These are phyloP conservation scores for Phtheirospermum japonicum DNA, from an alignment of 257 asterid species.

Conservation along the genomic window DNA sequence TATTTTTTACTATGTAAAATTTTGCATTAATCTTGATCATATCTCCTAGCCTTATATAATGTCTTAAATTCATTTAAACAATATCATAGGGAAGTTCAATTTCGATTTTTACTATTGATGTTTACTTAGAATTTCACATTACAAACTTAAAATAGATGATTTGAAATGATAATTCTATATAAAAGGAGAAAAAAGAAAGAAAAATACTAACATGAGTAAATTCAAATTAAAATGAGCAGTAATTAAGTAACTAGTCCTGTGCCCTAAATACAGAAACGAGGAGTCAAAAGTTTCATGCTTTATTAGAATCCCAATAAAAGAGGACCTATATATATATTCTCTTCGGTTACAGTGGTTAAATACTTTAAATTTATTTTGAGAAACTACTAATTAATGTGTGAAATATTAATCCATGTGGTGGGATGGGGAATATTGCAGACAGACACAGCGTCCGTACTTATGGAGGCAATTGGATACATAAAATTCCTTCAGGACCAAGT, in stretches of 20 bases:
- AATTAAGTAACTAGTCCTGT: not conserved
- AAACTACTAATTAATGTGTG: constrained; percentile 5
- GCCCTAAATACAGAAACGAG: constrained; percentile 15
- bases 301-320: constrained; percentile 24
- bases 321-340: constrained; percentile 7
- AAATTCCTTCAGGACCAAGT: constrained; percentile 88
- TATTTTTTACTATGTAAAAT: constrained; percentile 2
- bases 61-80: no score
- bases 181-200: no score
- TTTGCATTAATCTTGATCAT: not conserved
- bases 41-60: no score
- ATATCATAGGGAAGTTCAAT: no score
- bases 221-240: not conserved
- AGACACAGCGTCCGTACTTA: constrained; percentile 93
- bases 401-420: no score
- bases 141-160: no score
- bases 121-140: no score
- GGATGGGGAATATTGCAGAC: constrained; percentile 69
- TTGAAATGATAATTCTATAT: no score
- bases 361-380: not conserved
- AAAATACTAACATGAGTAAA: no score
- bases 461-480: constrained; percentile 96
- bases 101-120: no score
- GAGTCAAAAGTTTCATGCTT: constrained; percentile 32
- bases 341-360: constrained; percentile 2